A percentile compares a stretch with the other conserved stretches of the same genome.
Conservation (phyloP, 805 yeast species). For the Suhomyces vadensis region DNA sequence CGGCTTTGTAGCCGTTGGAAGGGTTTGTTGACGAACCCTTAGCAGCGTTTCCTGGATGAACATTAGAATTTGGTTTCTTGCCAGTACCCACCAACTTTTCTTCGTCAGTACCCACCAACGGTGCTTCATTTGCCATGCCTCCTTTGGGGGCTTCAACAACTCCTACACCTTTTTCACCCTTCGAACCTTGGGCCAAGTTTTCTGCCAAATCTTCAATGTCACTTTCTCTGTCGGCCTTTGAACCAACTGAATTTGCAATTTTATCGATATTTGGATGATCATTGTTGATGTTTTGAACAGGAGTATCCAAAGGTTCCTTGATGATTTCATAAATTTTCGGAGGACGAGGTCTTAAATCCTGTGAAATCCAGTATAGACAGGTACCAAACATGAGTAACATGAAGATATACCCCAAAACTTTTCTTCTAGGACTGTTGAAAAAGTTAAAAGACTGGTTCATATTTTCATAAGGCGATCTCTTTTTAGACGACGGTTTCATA, state of each 20-base stretch:
- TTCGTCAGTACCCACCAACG: constrained; percentile 43
- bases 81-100: constrained; percentile 27
- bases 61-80: constrained; percentile 12
- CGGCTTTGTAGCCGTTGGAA: constrained; percentile 15
- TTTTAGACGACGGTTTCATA: constrained; percentile 43
- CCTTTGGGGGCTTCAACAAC: constrained; percentile 48
- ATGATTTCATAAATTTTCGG: constrained; percentile 29
- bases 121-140: constrained; percentile 48
- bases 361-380: constrained; percentile 37
- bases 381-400: constrained; percentile 37
- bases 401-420: constrained; percentile 38
- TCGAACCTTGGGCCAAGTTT: constrained; percentile 39
- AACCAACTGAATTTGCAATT: constrained; percentile 30
- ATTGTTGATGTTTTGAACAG: constrained; percentile 5
- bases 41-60: neutral
- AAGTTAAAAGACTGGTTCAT: constrained; percentile 24
- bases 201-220: constrained; percentile 39
- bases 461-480: constrained; percentile 37
- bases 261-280: constrained; percentile 22
- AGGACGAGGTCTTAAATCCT: constrained; percentile 32
- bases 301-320: constrained; percentile 4
- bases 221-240: constrained; percentile 33
- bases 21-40: neutral
- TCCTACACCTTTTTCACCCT: constrained; percentile 42
- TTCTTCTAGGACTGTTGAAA: constrained; percentile 40